Conservation (phyloP, 805 yeast species). For the Cyberlindnera petersonii region DNA sequence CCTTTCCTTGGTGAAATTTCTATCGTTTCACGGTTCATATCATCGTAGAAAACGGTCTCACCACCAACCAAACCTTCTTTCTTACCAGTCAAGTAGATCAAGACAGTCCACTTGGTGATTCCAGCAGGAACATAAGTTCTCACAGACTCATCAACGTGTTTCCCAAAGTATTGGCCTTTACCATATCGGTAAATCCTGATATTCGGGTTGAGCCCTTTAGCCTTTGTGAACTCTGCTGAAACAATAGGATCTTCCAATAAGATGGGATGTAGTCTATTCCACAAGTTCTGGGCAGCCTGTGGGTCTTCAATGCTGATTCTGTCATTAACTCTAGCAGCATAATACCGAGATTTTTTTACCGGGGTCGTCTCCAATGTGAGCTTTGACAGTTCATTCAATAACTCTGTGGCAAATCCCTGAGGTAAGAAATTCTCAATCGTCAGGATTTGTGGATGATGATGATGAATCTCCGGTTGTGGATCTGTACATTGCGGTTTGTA, state of each 20-base stretch:
- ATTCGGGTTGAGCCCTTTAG: slow-evolving; percentile 52
- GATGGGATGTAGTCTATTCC: slow-evolving; percentile 38
- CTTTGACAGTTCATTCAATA: slow-evolving; percentile 6
- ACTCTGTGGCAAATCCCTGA: slow-evolving; percentile 8
- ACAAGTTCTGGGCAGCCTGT: slow-evolving; percentile 35
- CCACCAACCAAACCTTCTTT: slow-evolving; percentile 56
- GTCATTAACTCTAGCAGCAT: slow-evolving; percentile 58
- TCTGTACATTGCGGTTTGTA: background rate
- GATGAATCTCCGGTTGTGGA: slow-evolving; percentile 3
- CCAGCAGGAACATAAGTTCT: slow-evolving; percentile 32
- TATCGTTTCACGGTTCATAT: slow-evolving; percentile 21
- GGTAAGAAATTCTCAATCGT: slow-evolving; percentile 21
- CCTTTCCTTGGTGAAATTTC: slow-evolving; percentile 49
- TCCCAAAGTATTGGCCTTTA: slow-evolving; percentile 55
- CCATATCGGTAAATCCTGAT: slow-evolving; percentile 51
- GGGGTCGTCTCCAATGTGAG: slow-evolving; percentile 44
- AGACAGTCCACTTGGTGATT: slow-evolving; percentile 53
- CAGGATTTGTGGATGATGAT: slow-evolving; percentile 19
- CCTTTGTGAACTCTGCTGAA: slow-evolving; percentile 33
- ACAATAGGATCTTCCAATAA: slow-evolving; percentile 30
- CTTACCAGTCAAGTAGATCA: slow-evolving; percentile 50
- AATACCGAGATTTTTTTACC: slow-evolving; percentile 42
- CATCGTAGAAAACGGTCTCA: slow-evolving; percentile 49
- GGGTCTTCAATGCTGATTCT: slow-evolving; percentile 40
- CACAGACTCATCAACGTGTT: slow-evolving; percentile 60